phyloP scores from a whole-genome alignment of 345 rosid genomes.

The Aurinia saxatilis region DNA sequence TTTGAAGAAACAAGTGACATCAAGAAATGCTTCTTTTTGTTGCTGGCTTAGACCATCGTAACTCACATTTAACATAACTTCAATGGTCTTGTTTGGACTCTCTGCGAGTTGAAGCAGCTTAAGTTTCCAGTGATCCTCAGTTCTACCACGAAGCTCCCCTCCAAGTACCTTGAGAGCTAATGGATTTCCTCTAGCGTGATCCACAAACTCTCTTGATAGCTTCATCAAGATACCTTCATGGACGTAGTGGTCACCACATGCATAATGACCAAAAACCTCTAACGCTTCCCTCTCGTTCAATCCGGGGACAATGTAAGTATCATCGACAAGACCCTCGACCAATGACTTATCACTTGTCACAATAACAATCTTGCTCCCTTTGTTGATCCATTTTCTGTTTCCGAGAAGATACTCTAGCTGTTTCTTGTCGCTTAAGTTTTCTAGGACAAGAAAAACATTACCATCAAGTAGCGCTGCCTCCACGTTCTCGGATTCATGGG shows the following conservation, averaged over 20 bases:
- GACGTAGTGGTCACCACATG: not conserved
- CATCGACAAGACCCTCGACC: not conserved
- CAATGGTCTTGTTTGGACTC: not conserved
- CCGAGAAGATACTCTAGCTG: not conserved
- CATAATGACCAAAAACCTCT: not conserved
- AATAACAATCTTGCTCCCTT: not conserved
- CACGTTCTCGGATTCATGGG: not conserved
- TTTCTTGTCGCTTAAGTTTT: not conserved
- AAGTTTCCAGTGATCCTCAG: slow-evolving; percentile 2
- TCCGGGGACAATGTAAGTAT: not conserved
- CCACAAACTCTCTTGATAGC: not conserved
- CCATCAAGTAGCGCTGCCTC: not conserved
- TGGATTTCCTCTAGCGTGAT: slow-evolving; percentile 25
- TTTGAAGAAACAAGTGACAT: slow-evolving; percentile 31
- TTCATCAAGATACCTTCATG: not conserved
- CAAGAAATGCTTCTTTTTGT: slow-evolving; percentile 26
- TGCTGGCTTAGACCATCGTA: slow-evolving; percentile 17
- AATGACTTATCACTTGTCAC: not conserved
- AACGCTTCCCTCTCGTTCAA: not conserved
- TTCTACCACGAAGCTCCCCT: not conserved
- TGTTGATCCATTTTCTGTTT: not conserved
- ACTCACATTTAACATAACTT: slow-evolving; percentile 8
- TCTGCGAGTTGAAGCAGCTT: not conserved
- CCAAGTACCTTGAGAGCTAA: slow-evolving; percentile 29
- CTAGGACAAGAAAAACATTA: not conserved